Evolutionary conservation across 2,329 filamentous ascomycete species (phyloP).

Genomic region (Ceratocystis lukuohia): DNA sequence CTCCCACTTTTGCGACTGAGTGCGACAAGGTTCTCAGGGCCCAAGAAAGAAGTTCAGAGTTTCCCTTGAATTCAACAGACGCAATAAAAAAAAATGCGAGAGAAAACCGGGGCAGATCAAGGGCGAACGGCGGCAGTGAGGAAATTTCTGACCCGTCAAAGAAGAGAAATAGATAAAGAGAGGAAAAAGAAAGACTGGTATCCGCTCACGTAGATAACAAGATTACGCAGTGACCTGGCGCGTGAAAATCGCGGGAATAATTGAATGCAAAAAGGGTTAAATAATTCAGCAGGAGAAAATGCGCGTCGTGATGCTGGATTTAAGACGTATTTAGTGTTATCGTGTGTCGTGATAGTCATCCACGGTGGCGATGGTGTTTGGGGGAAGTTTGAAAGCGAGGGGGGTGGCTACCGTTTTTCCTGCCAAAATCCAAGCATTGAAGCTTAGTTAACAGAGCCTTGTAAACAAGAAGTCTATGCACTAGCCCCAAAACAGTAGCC

Average conservation of each 20-base stretch:
- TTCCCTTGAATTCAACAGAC: conserved; percentile 7
- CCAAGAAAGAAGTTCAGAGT: not conserved
- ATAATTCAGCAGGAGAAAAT: conserved; percentile 7
- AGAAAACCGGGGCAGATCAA: not conserved
- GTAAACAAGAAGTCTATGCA: conserved; percentile 13
- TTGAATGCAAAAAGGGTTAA: conserved; percentile 6
- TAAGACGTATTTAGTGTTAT: conserved; percentile 1
- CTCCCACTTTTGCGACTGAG: conserved; percentile 2
- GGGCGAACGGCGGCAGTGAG: not conserved
- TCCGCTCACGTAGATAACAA: conserved; percentile 10
- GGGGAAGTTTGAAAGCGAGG: conserved; percentile 17
- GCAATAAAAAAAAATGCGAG: not conserved
- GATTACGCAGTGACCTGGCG: conserved; percentile 13
- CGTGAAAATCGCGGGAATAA: conserved; percentile 17
- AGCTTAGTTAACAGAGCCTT: conserved; percentile 10
- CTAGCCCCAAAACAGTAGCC: conserved; percentile 6
- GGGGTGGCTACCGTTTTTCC: conserved; percentile 13
- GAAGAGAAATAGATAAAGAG: not conserved
- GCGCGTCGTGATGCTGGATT: conserved; percentile 11
- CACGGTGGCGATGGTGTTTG: conserved; percentile 16
- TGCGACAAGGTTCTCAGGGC: conserved; percentile 8
- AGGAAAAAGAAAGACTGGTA: conserved; percentile 7
- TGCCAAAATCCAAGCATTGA: conserved; percentile 10
- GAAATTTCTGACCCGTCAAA: not conserved
- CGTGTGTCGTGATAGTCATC: not conserved